Evolutionary conservation across 2,329 filamentous ascomycete species (phyloP).

Genomic region (Scedosporium boydii): DNA sequence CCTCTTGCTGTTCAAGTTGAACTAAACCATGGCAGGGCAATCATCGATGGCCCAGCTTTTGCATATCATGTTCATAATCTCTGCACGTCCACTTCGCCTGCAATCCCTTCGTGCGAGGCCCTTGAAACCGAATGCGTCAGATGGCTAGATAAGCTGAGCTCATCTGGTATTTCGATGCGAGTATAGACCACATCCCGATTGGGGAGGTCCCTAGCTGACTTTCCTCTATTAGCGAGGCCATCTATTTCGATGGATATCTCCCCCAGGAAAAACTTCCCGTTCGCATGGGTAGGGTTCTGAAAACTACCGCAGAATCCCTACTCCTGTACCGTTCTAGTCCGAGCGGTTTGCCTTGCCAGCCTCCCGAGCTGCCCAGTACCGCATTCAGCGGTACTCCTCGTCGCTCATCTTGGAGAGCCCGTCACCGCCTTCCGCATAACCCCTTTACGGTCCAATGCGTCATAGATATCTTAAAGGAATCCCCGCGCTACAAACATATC

Average conservation of each 20-base stretch:
- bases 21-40: constrained; percentile 32
- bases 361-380: not conserved
- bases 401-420: not conserved
- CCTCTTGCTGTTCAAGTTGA: constrained; percentile 35
- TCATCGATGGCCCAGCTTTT: constrained; percentile 71
- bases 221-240: constrained; percentile 41
- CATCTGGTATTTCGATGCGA: constrained; percentile 53
- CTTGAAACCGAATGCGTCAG: constrained; percentile 48
- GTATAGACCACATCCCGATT: constrained; percentile 10
- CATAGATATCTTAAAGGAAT: constrained; percentile 56
- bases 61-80: constrained; percentile 63
- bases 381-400: not conserved
- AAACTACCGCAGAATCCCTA: constrained; percentile 31
- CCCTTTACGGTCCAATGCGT: constrained; percentile 67
- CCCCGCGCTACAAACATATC: constrained; percentile 28
- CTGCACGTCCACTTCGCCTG: constrained; percentile 42
- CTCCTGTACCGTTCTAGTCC: constrained; percentile 13
- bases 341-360: constrained; percentile 15
- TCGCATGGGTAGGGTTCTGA: constrained; percentile 51
- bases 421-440: constrained; percentile 18
- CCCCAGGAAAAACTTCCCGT: constrained; percentile 56
- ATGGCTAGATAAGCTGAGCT: constrained; percentile 54
- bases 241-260: constrained; percentile 82
- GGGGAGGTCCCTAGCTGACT: not conserved
- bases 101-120: constrained; percentile 48